Base-by-base conservation (phyloP, 768 basidiomycete genomes). In the Boletus subcaerulescens region DNA sequence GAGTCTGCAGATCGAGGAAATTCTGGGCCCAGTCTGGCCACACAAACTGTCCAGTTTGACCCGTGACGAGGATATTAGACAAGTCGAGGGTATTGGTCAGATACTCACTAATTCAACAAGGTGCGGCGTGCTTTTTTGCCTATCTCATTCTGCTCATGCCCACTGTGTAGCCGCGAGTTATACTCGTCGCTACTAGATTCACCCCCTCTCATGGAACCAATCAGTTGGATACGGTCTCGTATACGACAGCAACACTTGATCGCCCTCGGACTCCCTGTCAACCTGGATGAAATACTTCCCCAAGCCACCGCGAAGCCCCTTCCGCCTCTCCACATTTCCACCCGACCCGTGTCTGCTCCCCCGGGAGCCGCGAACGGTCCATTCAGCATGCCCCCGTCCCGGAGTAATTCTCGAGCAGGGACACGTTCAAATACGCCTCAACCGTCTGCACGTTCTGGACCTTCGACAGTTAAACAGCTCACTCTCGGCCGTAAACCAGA, bases 221-320 rank as follows among this genome's bases (percentile, higher is more conserved):
- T 93, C 50, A 95, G 91, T 63, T 98, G 95, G 95, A 94, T 86
- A 48, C 86, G 93, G 45, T 96, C 93, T 53, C 83, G 90, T 42
- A 93, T 93, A 67, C 83, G 95, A 52, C 77, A 93, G 45, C 92
- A 93, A 65, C 92, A 97, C 64, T 77, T 98, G 45, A 96, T 96
- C 56, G 74, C 91, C 13, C 83, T 98, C 24, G 95, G 95, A 22
- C 87, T 98, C 44, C 95, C 95, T 4, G 91, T 98, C 49, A 98
- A 98, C 66, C 77, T 98, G 7, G 95, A 98, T 67, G 95, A 98
- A 74, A 85, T 96, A 9, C 75, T 91, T 47, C 89, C 90, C 3
- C 83, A 80, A 45, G 76, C 80, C 9, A 81, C 76, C 55, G 79
- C 80, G 42, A 87, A 84, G 63, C 74, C 81, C 7, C 76, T 96